Percentiles rank a stretch among this genome's conserved stretches.
Conservation (phyloP, 495 filamentous ascomycete genomes). For the Cercophora scortea region DNA sequence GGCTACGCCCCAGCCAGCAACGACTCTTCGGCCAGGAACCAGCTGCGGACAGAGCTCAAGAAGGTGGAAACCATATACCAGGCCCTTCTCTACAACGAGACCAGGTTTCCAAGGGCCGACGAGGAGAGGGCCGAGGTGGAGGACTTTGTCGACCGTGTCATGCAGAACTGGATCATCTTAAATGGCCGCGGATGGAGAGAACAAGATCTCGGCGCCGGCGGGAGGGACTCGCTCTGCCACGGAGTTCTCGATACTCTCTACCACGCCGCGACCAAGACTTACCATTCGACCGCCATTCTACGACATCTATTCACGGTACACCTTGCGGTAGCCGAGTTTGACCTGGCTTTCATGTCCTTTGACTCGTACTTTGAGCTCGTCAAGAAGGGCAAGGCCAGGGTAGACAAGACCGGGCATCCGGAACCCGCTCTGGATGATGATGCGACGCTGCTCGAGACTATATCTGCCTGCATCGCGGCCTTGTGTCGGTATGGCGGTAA, state of each 20-base stretch:
- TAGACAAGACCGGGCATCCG: constrained; percentile 63
- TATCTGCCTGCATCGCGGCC: constrained; percentile 67
- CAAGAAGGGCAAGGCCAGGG: constrained; percentile 67
- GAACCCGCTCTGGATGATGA: constrained; percentile 73
- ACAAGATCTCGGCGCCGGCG: constrained; percentile 70
- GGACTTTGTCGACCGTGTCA: constrained; percentile 68
- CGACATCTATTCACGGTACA: constrained; percentile 86
- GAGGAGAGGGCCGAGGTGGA: constrained; percentile 68
- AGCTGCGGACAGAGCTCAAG: constrained; percentile 64
- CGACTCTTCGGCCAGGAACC: constrained; percentile 47
- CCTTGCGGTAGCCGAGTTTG: constrained; percentile 75
- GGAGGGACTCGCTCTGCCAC: constrained; percentile 60
- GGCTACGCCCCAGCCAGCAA: constrained; percentile 29
- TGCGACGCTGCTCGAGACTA: constrained; percentile 62
- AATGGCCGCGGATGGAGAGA: constrained; percentile 69
- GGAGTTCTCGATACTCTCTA: constrained; percentile 79
- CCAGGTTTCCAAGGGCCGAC: constrained; percentile 74
- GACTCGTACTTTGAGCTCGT: constrained; percentile 86
- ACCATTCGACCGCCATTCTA: constrained; percentile 82
- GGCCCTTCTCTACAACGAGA: constrained; percentile 60
- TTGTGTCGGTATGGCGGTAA: constrained; percentile 73
- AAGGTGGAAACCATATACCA: constrained; percentile 69
- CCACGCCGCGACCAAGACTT: constrained; percentile 81
- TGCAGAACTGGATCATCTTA: constrained; percentile 76
- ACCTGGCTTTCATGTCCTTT: constrained; percentile 77